These are phyloP conservation scores for Populus hybrid DNA, from an alignment of 441 rosid genomes.

Conservation along the genomic window DNA sequence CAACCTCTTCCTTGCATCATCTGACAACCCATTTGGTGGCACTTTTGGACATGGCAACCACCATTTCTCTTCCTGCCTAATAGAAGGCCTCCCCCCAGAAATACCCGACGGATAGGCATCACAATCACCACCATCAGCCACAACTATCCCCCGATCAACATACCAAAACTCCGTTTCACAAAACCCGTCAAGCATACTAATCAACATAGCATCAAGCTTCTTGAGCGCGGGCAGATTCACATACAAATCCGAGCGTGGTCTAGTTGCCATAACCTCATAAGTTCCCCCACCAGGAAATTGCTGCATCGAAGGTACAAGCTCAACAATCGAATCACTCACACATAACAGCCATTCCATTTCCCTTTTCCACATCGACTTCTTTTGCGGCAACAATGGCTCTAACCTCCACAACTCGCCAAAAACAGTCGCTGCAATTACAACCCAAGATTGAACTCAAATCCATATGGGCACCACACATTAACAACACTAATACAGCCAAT, in stretches of 20 bases:
- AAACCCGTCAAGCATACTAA: conserved; percentile 77
- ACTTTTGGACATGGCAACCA: conserved; percentile 97
- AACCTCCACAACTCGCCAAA: conserved; percentile 98
- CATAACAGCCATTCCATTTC: conserved; percentile 94
- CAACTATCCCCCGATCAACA: conserved; percentile 78
- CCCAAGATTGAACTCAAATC: neutral
- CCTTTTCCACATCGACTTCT: conserved; percentile 93
- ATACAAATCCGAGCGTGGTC: conserved; percentile 83
- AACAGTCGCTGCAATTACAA: conserved; percentile 63
- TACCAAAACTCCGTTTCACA: conserved; percentile 77
- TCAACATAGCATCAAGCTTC: conserved; percentile 93
- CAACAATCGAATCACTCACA: conserved; percentile 88
- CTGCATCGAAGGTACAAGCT: conserved; percentile 91
- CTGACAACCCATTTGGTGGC: conserved; percentile 69
- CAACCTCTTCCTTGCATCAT: conserved; percentile 71
- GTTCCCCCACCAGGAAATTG: conserved; percentile 95
- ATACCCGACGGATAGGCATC: conserved; percentile 45
- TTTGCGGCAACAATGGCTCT: conserved; percentile 77
- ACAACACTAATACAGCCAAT: neutral
- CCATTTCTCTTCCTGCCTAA: conserved; percentile 98
- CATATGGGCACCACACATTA: neutral
- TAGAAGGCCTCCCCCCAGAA: conserved; percentile 57
- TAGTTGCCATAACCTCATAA: conserved; percentile 85
- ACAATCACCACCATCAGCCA: conserved; percentile 56
- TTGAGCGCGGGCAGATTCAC: conserved; percentile 88